A percentile compares a stretch with the other conserved stretches of the same genome.
Evolutionary conservation across 1,139 yeast species (phyloP).

Genomic region (Saccharomyces hybrid): DNA sequence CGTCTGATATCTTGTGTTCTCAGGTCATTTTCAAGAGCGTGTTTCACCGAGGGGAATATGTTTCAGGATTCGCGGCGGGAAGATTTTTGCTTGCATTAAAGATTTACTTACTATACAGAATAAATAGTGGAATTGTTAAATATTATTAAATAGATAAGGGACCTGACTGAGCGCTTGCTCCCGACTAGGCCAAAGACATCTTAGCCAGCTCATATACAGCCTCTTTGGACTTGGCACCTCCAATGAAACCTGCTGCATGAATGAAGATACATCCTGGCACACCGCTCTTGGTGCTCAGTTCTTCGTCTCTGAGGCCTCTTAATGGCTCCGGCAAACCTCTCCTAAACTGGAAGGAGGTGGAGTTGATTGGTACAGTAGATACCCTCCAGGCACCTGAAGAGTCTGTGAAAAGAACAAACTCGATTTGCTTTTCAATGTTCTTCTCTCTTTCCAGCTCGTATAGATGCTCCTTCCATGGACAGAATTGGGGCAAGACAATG

Average conservation of each 20-base stretch:
- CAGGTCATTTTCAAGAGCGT: neutral
- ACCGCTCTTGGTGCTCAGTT: slow-evolving; percentile 62
- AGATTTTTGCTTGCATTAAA: neutral
- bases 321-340: slow-evolving; percentile 81
- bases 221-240: slow-evolving; percentile 80
- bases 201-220: slow-evolving; percentile 74
- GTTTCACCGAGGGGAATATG: neutral
- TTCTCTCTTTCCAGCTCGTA: slow-evolving; percentile 64
- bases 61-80: neutral
- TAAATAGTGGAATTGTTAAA: neutral
- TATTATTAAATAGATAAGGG: neutral
- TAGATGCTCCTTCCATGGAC: slow-evolving; percentile 95
- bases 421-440: slow-evolving; percentile 38
- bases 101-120: neutral
- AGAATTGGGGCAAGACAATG: slow-evolving; percentile 60
- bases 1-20: neutral
- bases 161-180: neutral
- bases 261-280: slow-evolving; percentile 82
- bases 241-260: slow-evolving; percentile 96
- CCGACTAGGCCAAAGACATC: slow-evolving; percentile 32
- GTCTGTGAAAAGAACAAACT: slow-evolving; percentile 78
- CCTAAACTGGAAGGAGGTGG: slow-evolving; percentile 77
- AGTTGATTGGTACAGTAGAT: slow-evolving; percentile 74
- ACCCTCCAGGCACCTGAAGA: slow-evolving; percentile 74
- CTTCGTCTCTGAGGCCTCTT: slow-evolving; percentile 92